A percentile compares a stretch with the other conserved stretches of the same genome.
phyloP scores from a whole-genome alignment of 2,329 filamentous ascomycete genomes.

The Harringtonia aguacate region DNA sequence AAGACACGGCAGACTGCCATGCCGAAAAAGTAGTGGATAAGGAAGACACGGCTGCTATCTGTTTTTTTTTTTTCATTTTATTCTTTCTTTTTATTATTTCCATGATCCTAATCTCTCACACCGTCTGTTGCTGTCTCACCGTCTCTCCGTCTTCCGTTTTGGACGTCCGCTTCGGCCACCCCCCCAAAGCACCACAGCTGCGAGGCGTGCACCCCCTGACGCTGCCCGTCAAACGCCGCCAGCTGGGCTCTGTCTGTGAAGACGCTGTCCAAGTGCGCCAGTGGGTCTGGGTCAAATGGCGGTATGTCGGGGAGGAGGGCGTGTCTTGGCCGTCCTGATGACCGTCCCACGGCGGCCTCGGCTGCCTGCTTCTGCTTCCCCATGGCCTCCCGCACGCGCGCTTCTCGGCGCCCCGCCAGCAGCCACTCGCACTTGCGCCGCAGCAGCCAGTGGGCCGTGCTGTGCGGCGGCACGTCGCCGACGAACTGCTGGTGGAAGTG shows the following conservation, averaged over 20 bases:
- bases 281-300: constrained; percentile 9
- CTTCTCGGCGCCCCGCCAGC: constrained; percentile 7
- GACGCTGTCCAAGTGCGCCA: constrained; percentile 4
- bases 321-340: no score
- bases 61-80: not conserved
- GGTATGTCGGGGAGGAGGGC: constrained; percentile 9
- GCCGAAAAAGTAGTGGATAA: no score
- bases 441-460: constrained; percentile 5
- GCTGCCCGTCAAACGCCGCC: not conserved
- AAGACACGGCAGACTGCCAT: no score
- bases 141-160: no score
- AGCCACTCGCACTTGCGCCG: constrained; percentile 10
- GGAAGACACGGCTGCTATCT: no score
- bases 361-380: not conserved
- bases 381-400: constrained; percentile 5
- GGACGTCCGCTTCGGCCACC: not conserved
- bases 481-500: constrained; percentile 5
- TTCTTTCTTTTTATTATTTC: not conserved
- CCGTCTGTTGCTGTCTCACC: no score
- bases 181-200: constrained; percentile 7
- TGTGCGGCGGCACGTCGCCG: not conserved
- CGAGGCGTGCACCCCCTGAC: constrained; percentile 3
- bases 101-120: no score
- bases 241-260: constrained; percentile 6
- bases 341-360: no score